A percentile compares a stretch with the other conserved stretches of the same genome.
Conservation (phyloP, 176 grass and related monocot genomes). For the Eleusine indica region DNA sequence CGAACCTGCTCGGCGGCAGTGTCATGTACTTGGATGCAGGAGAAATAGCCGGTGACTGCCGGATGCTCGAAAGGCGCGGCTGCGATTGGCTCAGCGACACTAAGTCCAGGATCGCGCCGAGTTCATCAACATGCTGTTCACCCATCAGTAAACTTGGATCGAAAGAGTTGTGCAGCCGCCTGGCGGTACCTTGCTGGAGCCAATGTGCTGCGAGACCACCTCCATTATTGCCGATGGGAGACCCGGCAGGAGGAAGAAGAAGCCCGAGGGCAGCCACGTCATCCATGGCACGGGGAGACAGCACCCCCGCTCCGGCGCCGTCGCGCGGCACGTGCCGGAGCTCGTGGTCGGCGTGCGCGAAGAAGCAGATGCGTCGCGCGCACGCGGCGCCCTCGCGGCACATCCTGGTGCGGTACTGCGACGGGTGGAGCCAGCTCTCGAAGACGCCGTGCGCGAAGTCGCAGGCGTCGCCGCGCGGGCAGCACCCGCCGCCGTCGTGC, state of each 20-base stretch:
- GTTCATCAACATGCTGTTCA: slow-evolving; percentile 49
- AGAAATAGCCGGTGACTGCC: slow-evolving; percentile 35
- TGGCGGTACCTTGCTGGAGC: slow-evolving; percentile 33
- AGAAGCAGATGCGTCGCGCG: neutral
- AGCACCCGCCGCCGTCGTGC: neutral
- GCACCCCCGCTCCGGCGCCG: slow-evolving; percentile 42
- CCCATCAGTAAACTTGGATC: slow-evolving; percentile 49
- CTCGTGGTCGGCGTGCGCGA: slow-evolving; percentile 33
- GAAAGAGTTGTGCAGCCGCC: slow-evolving; percentile 43
- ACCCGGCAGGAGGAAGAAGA: slow-evolving; percentile 5
- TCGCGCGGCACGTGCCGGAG: slow-evolving; percentile 52
- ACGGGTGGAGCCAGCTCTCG: neutral
- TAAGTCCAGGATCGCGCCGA: slow-evolving; percentile 50
- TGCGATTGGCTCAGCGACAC: slow-evolving; percentile 44
- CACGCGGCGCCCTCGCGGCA: neutral
- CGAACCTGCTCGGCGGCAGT: slow-evolving; percentile 53
- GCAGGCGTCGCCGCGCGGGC: neutral
- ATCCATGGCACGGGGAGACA: slow-evolving; percentile 32
- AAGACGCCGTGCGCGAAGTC: neutral
- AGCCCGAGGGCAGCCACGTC: slow-evolving; percentile 60
- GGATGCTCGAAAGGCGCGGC: slow-evolving; percentile 19
- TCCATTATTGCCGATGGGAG: too few species aligned
- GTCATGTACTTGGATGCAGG: slow-evolving; percentile 32
- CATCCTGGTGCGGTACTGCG: neutral
- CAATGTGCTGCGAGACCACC: slow-evolving; percentile 2